Base-by-base conservation (phyloP, 352 stramenopile species). In the Globisporangium megalacanthum region DNA sequence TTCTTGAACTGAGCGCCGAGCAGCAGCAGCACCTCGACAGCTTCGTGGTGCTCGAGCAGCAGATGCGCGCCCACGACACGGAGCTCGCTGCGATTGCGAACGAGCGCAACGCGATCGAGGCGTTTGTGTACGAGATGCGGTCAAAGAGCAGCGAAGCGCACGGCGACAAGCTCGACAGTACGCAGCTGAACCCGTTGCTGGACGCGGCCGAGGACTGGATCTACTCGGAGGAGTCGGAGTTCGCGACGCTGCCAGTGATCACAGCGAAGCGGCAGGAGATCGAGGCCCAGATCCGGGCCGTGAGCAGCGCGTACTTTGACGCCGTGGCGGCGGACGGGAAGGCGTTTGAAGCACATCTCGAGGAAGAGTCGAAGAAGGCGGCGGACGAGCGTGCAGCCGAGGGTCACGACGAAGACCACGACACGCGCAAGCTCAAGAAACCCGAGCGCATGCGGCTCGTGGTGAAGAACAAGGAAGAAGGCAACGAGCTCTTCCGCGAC, bases 391-490 rank as follows among this genome's bases (percentile, higher is more conserved):
- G 83, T 36, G 79, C 84, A 44, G 70, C 75, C 29, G 81, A 89
- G 4, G 80, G 81, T 35, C 64, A 69, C 52, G 79, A 96, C 33
- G 91, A 97, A 49, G 91, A 97, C 71, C 88, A 97, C 68, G 92
- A 98, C 63, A 89, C 76, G 13, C 83, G 91, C 46, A 97, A 97
- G 66, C 86, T 98, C 4, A 95, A 92, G 58, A 97, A 96, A 60
- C 80, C 83, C 15, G 89, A 97, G 50, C 88, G 92, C 46, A 97
- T 98, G 89, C 77, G 89, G n/a, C 86, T 97, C 58, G 87, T 97
- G 35, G 68, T 78, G 29, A 96, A 96, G 67, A 98, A 98, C 72
- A 98, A 98, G 77, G 92, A 98, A 39, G 93, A 98, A 62, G 93
- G 92, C 59, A 98, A 89, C 48, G 90, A 97, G 60, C 81, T 98